Evolutionary conservation across 2,329 filamentous ascomycete species (phyloP), one percentile per base, ranked within the genome.

Genomic region (Sclerotinia glacialis): DNA sequence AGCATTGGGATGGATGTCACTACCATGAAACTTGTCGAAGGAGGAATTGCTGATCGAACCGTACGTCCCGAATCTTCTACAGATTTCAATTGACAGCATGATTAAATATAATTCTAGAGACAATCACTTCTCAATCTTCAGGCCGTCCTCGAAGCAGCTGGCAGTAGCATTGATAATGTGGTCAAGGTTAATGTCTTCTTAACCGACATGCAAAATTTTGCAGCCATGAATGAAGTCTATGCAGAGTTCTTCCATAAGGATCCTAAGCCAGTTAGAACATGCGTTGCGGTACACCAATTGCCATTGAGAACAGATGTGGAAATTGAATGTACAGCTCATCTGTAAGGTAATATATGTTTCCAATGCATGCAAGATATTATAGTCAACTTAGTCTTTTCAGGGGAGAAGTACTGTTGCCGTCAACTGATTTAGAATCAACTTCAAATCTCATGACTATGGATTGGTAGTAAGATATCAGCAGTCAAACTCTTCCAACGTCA

Each of bases 161-260:
- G 86, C 0, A 85, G 82, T 62, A 80, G 79, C 67, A 78, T 89
- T 47, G 79, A 82, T 40, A 87, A 89, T 66, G 83, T 86, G 0
- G 82, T 90, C 75, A 90, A 90, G 77, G 83, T 88, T 69, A 90
- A 89, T 71, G 80, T 90, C 34, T 91, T 87, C 74, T 75, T 91
- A 26, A 85, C 83, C 1, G 82, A 83, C 67, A 90, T 91, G 86
- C 79, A 83, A 56, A 80, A 90, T 74, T 90, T 89, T 74, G 82
- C 79, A 0, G 78, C 79, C 12, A 83, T 88, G 78, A 87, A 86
- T 68, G 81, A 83, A 67, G 83, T 80, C 3, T 87, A 85, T 66
- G 78, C 80, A 40, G 79, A 82, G 72, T 80, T 82, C 67, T 83
- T 85, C 67, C 74, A 70, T 12, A 74, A 77, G 66, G 76, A 79